These are phyloP conservation scores for Psophocarpus tetragonolobus DNA, from an alignment of 306 rosid genomes.

Conservation along the genomic window DNA sequence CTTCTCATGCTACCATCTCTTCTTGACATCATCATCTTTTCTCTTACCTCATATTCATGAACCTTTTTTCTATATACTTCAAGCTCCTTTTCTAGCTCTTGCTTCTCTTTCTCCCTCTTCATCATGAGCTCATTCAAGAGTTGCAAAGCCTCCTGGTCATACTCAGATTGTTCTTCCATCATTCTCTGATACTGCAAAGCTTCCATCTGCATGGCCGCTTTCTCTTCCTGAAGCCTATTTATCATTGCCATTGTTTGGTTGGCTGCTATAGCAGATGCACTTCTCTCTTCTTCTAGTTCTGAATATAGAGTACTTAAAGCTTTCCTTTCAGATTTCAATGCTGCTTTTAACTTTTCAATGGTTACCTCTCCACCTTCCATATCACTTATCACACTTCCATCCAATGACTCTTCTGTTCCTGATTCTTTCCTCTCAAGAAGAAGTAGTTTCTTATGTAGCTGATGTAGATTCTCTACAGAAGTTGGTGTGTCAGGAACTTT, in stretches of 20 bases:
- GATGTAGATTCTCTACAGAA: constrained; percentile 66
- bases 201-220: constrained; percentile 98
- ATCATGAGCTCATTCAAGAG: constrained; percentile 85
- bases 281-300: constrained; percentile 98
- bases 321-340: constrained; percentile 68
- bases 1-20: constrained; percentile 66
- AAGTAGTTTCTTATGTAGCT: constrained; percentile 64
- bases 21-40: constrained; percentile 57
- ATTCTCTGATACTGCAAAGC: constrained; percentile 97
- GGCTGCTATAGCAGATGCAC: constrained; percentile 91
- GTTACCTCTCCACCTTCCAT: constrained; percentile 63
- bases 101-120: constrained; percentile 92
- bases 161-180: constrained; percentile 99
- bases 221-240: constrained; percentile 97
- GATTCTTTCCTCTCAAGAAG: constrained; percentile 76
- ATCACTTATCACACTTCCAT: constrained; percentile 77
- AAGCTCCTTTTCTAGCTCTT: constrained; percentile 79
- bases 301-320: constrained; percentile 69
- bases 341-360: constrained; percentile 63
- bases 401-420: constrained; percentile 76
- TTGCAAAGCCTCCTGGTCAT: constrained; percentile 94
- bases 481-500: constrained; percentile 77
- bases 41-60: constrained; percentile 74
- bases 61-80: constrained; percentile 71
- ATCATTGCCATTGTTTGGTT: constrained; percentile 99